Evolutionary conservation across 352 stramenopile genomes (phyloP).

Genomic region (Paralagenidium karlingii): DNA sequence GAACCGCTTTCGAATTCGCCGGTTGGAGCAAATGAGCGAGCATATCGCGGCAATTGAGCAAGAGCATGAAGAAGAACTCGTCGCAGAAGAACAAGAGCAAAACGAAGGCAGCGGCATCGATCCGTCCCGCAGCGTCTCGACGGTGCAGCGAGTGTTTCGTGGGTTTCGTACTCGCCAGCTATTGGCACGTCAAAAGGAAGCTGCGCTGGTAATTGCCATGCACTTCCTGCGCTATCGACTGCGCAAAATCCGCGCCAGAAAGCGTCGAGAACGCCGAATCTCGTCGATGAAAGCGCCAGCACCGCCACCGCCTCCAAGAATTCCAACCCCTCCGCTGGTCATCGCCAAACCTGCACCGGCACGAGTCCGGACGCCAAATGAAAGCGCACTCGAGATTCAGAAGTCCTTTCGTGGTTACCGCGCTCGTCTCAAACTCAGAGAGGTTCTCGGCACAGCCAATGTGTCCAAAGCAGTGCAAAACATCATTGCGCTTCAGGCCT

Average conservation of each 20-base stretch:
- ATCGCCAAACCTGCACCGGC: neutral
- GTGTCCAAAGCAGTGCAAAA: constrained; percentile 13
- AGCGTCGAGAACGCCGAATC: constrained; percentile 2
- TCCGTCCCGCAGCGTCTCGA: too few relatives aligned
- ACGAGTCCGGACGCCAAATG: constrained; percentile 2
- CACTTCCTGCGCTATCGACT: too few relatives aligned
- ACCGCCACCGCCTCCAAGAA: neutral
- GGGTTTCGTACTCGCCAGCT: too few relatives aligned
- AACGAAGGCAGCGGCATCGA: too few relatives aligned
- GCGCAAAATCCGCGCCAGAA: constrained; percentile 1
- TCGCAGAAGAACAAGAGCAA: too few relatives aligned
- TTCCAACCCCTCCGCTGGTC: neutral
- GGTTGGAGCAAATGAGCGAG: too few relatives aligned
- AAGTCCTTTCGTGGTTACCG: constrained; percentile 21
- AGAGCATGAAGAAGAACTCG: too few relatives aligned
- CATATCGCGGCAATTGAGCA: too few relatives aligned
- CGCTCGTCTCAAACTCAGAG: constrained; percentile 8
- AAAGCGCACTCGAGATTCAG: constrained; percentile 24
- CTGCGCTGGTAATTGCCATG: too few relatives aligned
- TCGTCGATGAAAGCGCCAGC: constrained; percentile 1
- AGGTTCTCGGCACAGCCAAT: constrained; percentile 6
- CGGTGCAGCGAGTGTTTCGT: too few relatives aligned
- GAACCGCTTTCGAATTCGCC: too few relatives aligned
- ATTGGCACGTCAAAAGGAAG: too few relatives aligned
- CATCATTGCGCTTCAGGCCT: constrained; percentile 34